These are phyloP conservation scores for Golubevia sp. DNA, from an alignment of 1,284 basidiomycete genomes.

Conservation along the genomic window DNA sequence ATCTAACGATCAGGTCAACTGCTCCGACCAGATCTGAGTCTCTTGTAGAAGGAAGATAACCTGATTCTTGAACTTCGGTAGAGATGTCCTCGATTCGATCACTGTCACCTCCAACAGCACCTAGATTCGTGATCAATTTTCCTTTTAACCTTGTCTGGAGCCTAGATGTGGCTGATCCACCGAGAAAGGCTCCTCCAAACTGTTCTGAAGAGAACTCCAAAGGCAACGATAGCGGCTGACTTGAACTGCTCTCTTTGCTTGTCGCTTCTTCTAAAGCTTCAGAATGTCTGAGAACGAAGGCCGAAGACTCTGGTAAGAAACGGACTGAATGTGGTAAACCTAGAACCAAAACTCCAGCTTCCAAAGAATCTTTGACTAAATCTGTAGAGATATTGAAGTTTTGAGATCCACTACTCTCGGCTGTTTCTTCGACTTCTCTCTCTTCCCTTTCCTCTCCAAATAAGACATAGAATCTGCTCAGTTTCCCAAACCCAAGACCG, in stretches of 20 bases:
- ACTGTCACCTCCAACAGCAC: conserved; percentile 1
- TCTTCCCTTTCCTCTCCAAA: neutral
- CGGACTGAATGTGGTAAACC: neutral
- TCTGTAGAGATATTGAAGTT: too few relatives aligned
- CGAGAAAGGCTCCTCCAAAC: neutral
- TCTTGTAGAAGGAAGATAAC: conserved; percentile 5
- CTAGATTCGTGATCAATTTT: too few relatives aligned
- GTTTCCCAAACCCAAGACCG: neutral
- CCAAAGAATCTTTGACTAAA: neutral
- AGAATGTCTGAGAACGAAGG: neutral
- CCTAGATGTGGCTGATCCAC: neutral
- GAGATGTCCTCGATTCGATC: conserved; percentile 3
- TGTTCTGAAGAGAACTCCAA: neutral
- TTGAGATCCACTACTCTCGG: too few relatives aligned
- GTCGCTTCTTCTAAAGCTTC: too few relatives aligned
- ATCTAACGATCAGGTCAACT: conserved; percentile 8
- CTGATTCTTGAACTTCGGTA: conserved; percentile 1
- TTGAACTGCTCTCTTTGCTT: neutral
- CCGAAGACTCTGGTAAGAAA: neutral
- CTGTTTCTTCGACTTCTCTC: neutral
- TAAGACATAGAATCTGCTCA: neutral
- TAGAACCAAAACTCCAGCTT: conserved; percentile 2
- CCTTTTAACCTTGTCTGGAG: neutral
- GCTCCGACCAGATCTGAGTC: conserved; percentile 9
- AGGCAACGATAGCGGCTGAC: neutral